These are phyloP conservation scores for Aciculosporium take DNA, from an alignment of 2,329 filamentous ascomycete genomes.

Conservation along the genomic window DNA sequence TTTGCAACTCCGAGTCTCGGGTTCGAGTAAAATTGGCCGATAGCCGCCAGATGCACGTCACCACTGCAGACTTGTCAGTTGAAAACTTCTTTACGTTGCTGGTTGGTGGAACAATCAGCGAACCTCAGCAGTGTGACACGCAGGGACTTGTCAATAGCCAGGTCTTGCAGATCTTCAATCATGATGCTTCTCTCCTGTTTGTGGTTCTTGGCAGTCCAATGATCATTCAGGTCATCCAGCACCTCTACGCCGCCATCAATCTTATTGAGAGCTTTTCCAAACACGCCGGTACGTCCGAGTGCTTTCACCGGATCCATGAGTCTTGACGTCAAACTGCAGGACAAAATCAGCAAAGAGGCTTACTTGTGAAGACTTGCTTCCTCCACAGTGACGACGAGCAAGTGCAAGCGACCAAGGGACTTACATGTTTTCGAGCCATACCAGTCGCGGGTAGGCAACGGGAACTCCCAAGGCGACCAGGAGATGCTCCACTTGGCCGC, in stretches of 20 bases:
- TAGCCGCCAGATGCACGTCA: slow-evolving; percentile 82
- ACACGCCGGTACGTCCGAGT: slow-evolving; percentile 64
- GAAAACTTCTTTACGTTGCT: neutral
- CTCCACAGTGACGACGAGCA: neutral
- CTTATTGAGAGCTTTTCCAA: slow-evolving; percentile 71
- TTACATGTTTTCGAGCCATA: slow-evolving; percentile 58
- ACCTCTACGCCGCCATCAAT: slow-evolving; percentile 89
- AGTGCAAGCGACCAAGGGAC: too few species aligned
- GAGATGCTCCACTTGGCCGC: slow-evolving; percentile 77
- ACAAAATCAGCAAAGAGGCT: slow-evolving; percentile 11
- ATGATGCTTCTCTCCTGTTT: slow-evolving; percentile 79
- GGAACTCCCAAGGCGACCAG: slow-evolving; percentile 78
- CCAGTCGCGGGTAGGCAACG: slow-evolving; percentile 62
- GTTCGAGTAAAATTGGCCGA: slow-evolving; percentile 92
- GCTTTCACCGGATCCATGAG: slow-evolving; percentile 83
- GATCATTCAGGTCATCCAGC: slow-evolving; percentile 82
- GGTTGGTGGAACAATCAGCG: slow-evolving; percentile 5
- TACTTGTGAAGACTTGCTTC: neutral
- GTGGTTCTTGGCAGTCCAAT: slow-evolving; percentile 94
- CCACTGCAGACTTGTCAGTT: slow-evolving; percentile 37
- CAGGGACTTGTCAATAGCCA: slow-evolving; percentile 84
- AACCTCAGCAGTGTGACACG: slow-evolving; percentile 77
- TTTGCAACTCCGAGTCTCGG: slow-evolving; percentile 67
- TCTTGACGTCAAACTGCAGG: slow-evolving; percentile 59
- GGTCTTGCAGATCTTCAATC: slow-evolving; percentile 80